Conservation (phyloP, 1,284 basidiomycete species). For the Paramarasmius palmivorus region DNA sequence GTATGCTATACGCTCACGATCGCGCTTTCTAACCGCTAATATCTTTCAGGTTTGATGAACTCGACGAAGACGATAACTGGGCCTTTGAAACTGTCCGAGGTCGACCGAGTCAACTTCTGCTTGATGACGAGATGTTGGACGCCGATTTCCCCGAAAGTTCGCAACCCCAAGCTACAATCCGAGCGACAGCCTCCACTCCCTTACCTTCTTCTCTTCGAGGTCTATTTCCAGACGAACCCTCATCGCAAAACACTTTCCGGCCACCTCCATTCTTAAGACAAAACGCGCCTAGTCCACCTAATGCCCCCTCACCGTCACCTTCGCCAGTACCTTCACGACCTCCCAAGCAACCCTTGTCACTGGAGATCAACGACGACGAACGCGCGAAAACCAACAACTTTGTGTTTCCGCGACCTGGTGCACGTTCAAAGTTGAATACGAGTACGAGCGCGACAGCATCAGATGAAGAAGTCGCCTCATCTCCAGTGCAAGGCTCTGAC, state of each 20-base stretch:
- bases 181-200: slow-evolving; percentile 31
- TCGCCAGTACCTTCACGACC: slow-evolving; percentile 23
- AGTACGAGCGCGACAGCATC: slow-evolving; percentile 21
- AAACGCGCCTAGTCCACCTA: slow-evolving; percentile 29
- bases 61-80: slow-evolving; percentile 59
- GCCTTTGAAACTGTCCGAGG: slow-evolving; percentile 76
- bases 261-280: slow-evolving; percentile 31
- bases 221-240: slow-evolving; percentile 63
- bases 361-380: slow-evolving; percentile 35
- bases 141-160: slow-evolving; percentile 24
- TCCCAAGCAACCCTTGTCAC: slow-evolving; percentile 20
- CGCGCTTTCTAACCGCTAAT: slow-evolving; percentile 17
- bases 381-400: slow-evolving; percentile 52
- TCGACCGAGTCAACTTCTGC: slow-evolving; percentile 27
- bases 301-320: slow-evolving; percentile 24
- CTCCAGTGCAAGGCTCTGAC: slow-evolving; percentile 4
- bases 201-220: slow-evolving; percentile 71
- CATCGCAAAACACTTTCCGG: slow-evolving; percentile 42
- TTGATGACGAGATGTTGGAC: slow-evolving; percentile 25
- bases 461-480: slow-evolving; percentile 22
- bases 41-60: slow-evolving; percentile 2
- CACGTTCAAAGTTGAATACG: slow-evolving; percentile 32
- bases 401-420: slow-evolving; percentile 48
- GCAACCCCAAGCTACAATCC: slow-evolving; percentile 15
- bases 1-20: slow-evolving; percentile 28